These are phyloP conservation scores for Yamadazyma sp. DNA, from an alignment of 805 yeast species.

Conservation along the genomic window DNA sequence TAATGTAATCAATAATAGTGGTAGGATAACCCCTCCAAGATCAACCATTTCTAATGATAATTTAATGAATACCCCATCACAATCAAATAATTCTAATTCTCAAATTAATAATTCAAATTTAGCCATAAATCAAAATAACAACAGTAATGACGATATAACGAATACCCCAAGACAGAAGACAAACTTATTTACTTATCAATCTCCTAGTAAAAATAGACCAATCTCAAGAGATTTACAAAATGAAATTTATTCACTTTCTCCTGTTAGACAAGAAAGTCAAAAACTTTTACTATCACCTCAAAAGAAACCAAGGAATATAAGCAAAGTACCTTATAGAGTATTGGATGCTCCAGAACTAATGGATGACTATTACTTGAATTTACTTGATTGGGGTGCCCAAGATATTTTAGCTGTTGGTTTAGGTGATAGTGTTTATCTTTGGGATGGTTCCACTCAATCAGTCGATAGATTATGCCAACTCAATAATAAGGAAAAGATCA, in stretches of 20 bases:
- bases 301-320: slow-evolving; percentile 70
- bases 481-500: slow-evolving; percentile 59
- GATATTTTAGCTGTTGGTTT: slow-evolving; percentile 88
- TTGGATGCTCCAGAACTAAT: slow-evolving; percentile 94
- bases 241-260: slow-evolving; percentile 77
- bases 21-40: neutral
- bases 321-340: slow-evolving; percentile 88
- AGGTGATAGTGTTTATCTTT: slow-evolving; percentile 81
- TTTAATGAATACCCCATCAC: neutral
- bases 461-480: slow-evolving; percentile 80
- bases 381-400: slow-evolving; percentile 93
- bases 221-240: slow-evolving; percentile 62
- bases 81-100: neutral
- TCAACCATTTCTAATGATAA: neutral
- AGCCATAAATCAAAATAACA: slow-evolving; percentile 4
- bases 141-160: slow-evolving; percentile 16
- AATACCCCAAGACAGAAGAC: slow-evolving; percentile 44
- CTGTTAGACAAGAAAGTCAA: slow-evolving; percentile 87
- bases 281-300: slow-evolving; percentile 76
- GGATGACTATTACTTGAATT: slow-evolving; percentile 88
- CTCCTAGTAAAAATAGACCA: slow-evolving; percentile 64
- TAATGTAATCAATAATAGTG: slow-evolving; percentile 1
- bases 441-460: slow-evolving; percentile 84
- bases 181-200: slow-evolving; percentile 71
- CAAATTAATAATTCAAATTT: neutral